These are phyloP conservation scores for Hyaloscypha bicolor DNA, from an alignment of 495 filamentous ascomycete species.

Conservation along the genomic window DNA sequence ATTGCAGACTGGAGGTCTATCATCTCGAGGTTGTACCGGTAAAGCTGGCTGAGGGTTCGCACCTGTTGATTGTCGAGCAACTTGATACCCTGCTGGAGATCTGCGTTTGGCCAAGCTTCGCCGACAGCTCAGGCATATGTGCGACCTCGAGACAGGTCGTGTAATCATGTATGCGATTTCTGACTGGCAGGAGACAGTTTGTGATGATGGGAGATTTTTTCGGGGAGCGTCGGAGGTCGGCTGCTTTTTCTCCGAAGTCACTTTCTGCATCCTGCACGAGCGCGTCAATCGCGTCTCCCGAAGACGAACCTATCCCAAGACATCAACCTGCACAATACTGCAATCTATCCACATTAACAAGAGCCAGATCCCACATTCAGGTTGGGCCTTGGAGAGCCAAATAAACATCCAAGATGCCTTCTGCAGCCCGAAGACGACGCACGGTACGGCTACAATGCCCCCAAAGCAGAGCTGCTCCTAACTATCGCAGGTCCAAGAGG, in stretches of 20 bases:
- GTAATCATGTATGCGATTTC: conserved; percentile 45
- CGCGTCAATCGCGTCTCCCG: conserved; percentile 24
- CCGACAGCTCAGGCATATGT: conserved; percentile 54
- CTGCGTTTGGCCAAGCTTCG: conserved; percentile 36
- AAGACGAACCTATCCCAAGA: not conserved
- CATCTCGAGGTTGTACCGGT: not conserved
- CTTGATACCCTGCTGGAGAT: conserved; percentile 20
- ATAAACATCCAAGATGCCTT: conserved; percentile 22
- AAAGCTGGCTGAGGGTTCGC: not conserved
- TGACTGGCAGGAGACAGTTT: not conserved
- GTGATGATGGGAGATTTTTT: not conserved
- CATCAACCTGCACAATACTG: not conserved
- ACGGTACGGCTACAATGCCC: conserved; percentile 13
- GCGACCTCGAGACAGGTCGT: conserved; percentile 38
- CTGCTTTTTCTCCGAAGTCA: conserved; percentile 5
- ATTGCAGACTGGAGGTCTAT: not conserved
- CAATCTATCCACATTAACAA: not conserved
- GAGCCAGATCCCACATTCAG: too few relatives aligned
- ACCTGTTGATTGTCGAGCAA: conserved; percentile 20
- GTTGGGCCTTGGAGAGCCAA: too few relatives aligned
- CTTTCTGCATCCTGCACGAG: not conserved
- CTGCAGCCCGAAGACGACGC: conserved; percentile 19
- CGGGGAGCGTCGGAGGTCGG: conserved; percentile 9
- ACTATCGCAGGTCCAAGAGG: conserved; percentile 19
- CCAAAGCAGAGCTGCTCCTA: not conserved